phyloP scores from a whole-genome alignment of 192 early-diverging fungal genomes.

The Phycomyces nitens region DNA sequence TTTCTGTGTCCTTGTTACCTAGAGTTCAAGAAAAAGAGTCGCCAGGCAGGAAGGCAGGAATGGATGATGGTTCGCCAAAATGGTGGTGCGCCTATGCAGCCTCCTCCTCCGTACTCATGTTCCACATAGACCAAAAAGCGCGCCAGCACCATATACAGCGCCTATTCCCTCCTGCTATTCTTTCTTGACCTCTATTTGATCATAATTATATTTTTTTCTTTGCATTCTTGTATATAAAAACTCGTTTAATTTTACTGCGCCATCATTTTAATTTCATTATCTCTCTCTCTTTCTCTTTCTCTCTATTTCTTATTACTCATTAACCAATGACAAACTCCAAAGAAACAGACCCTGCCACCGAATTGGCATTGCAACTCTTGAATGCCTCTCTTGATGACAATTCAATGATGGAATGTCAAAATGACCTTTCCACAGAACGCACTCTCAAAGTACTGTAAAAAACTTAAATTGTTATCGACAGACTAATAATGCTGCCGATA shows the following conservation, averaged over 20 bases:
- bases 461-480: no score
- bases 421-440: neutral
- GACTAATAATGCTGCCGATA: neutral
- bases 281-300: no score
- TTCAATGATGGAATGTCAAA: neutral
- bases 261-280: no score
- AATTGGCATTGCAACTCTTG: neutral
- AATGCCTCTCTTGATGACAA: neutral
- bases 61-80: constrained; percentile 15
- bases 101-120: no score
- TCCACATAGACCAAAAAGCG: no score
- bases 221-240: no score
- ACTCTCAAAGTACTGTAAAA: neutral
- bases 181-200: no score
- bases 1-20: constrained; percentile 26
- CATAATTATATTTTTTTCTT: no score
- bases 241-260: no score
- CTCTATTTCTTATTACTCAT: no score
- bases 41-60: constrained; percentile 3
- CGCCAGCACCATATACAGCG: no score
- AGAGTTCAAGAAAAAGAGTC: constrained; percentile 18
- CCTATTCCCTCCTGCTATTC: no score
- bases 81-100: neutral
- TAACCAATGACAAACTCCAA: neutral
- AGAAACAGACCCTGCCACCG: constrained; percentile 1